These are phyloP conservation scores for Echinochloa phyllopogon DNA, from an alignment of 176 grass and related monocot species.

Conservation along the genomic window DNA sequence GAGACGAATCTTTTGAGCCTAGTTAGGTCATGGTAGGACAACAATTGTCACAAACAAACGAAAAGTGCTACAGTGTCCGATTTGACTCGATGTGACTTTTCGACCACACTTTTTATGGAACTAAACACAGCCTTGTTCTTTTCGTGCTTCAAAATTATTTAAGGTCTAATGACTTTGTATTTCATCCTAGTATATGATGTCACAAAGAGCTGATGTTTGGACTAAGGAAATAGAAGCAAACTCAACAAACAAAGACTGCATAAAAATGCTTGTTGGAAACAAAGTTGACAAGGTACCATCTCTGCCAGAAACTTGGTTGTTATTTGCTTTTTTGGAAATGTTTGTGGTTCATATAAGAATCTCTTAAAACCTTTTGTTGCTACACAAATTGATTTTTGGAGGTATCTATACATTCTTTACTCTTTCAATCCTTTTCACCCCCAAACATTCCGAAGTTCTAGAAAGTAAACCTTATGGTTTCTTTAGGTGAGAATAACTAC, in stretches of 20 bases:
- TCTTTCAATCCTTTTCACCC: not conserved
- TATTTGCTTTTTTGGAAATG: conserved; percentile 18
- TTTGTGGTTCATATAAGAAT: not conserved
- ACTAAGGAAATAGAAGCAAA: conserved; percentile 80
- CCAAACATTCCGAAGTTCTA: not conserved
- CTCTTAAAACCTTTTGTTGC: not conserved
- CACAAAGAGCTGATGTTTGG: conserved; percentile 85
- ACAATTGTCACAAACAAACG: too few relatives aligned
- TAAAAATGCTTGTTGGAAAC: conserved; percentile 97
- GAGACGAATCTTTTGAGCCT: too few relatives aligned
- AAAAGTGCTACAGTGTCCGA: too few relatives aligned
- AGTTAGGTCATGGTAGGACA: too few relatives aligned
- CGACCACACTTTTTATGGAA: too few relatives aligned
- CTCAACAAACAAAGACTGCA: conserved; percentile 79
- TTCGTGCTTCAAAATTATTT: conserved; percentile 21
- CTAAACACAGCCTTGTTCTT: too few relatives aligned
- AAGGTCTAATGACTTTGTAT: conserved; percentile 37
- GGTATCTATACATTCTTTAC: not conserved
- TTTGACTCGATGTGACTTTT: too few relatives aligned
- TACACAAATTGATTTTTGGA: not conserved
- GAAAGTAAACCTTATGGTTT: not conserved
- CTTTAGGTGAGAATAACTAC: not conserved
- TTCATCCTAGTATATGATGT: conserved; percentile 91
- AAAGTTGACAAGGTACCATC: conserved; percentile 95
- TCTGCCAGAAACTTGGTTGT: not conserved